A percentile compares a stretch with the other conserved stretches of the same genome.
Conservation (phyloP, 2,329 filamentous ascomycete species). For the Coleophoma crateriformis region DNA sequence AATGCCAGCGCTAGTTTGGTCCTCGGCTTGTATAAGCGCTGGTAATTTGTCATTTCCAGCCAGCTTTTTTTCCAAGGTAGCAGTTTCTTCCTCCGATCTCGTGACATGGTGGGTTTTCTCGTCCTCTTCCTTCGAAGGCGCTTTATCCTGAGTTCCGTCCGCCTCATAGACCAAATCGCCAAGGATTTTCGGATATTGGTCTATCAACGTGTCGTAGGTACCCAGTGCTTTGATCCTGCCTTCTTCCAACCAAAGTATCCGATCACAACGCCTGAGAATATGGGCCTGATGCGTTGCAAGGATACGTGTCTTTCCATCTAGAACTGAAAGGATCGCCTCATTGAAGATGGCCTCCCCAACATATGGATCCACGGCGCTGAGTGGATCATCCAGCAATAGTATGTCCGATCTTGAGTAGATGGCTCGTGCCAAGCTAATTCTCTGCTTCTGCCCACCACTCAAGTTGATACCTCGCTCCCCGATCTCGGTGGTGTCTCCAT, state of each 20-base stretch:
- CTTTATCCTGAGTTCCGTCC: slow-evolving; percentile 79
- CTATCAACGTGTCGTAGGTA: no score
- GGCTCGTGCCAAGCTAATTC: slow-evolving; percentile 84
- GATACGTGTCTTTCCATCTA: slow-evolving; percentile 85
- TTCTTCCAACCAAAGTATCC: slow-evolving; percentile 91
- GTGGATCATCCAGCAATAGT: slow-evolving; percentile 63
- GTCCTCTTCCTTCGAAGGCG: slow-evolving; percentile 63
- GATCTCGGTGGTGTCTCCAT: slow-evolving; percentile 85
- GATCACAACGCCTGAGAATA: slow-evolving; percentile 83
- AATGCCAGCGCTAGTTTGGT: slow-evolving; percentile 57
- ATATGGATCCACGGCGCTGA: slow-evolving; percentile 65
- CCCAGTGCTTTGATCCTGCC: slow-evolving; percentile 80
- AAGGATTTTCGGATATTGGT: no score
- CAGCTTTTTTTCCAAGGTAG: no score
- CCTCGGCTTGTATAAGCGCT: slow-evolving; percentile 70
- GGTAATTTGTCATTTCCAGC: no score
- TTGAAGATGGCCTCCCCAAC: slow-evolving; percentile 80
- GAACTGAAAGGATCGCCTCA: slow-evolving; percentile 81
- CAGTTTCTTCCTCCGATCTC: no score
- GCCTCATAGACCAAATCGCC: no score
- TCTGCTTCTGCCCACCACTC: slow-evolving; percentile 91
- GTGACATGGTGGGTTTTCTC: no score
- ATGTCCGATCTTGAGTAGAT: slow-evolving; percentile 67
- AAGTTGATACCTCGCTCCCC: slow-evolving; percentile 94
- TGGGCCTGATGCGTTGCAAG: slow-evolving; percentile 94